Evolutionary conservation across 345 rosid genomes (phyloP), one percentile per base, ranked within the genome.

Genomic region (Citrus sinensis): DNA sequence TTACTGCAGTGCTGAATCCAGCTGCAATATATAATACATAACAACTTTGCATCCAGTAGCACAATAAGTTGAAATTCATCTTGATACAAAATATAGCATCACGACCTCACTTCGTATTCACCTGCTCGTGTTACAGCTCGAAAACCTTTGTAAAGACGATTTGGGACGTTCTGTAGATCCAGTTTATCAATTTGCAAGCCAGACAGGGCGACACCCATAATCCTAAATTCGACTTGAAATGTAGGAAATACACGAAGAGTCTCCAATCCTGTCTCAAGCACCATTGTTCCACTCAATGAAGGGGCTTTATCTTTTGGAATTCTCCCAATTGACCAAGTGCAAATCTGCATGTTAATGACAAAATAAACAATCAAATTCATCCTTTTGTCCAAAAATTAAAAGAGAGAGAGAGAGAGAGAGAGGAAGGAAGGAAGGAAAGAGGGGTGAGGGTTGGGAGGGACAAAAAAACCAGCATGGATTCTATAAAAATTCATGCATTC

Each of bases 181-280:
- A 94, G 86, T 80, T 91, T 96, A 76, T 96, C 91, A 19, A 91
- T 88, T 79, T 90, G 91, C 80, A 94, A 68, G 63, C 98, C 97
- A 35, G 98, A 96, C 60, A 96, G 95, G 49, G 98, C 97, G 55
- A 89, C 79, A 25, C 98, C 98, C 93, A 92, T 95, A 37, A 96
- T 89, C 88, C 85, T 89, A 80, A 94, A 96, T 77, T 89, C 90
- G 55, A 94, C 87, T 87, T 77, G 91, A 81, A 88, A 89, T 67
- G 91, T 85, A 3, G 97, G 99, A 76, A 88, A 92, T 58, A 96
- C 98, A 27, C 90, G 90, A 75, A 94, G 97, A 25, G 87, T 83
- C 40, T 92, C 91, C 66, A 92, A 82, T 32, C 93, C 97, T 0
- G 86, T 66, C 80, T 88, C 91, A 0, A 96, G 90, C 78, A 68